Base-by-base conservation (phyloP, 2,329 filamentous ascomycete species). In the Aspergillus thermomutatus region DNA sequence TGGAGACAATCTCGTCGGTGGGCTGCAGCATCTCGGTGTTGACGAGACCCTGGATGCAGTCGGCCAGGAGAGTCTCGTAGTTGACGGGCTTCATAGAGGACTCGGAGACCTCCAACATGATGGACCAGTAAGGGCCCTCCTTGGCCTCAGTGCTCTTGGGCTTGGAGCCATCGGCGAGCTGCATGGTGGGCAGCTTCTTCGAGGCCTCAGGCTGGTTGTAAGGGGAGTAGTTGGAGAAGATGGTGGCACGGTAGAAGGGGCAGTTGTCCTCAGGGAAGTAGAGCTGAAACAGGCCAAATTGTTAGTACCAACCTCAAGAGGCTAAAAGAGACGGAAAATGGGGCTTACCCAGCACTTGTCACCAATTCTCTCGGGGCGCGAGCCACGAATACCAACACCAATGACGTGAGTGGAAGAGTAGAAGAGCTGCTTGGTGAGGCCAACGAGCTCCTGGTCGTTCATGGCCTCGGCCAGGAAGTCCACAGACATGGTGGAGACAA, bases 161-260 rank as follows among this genome's bases (percentile, higher is more conserved):
- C 80, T 91, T 91, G 77, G 87, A 89, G 75, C 94, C 94, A 69
- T 97, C 84, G 56, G 89, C 94, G 45, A 92, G 83, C 75, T 92
- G 89, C 66, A 91, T 80, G 23, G 94, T 97, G 41, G 92, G 86
- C 55, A 99, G 86, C 83, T 96, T 94, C 72, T 83, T 87, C 56
- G 88, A 87, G 58, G 86, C 82, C 64, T 90, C 81, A 34, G 94
- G 94, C 81, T 97, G 94, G 83, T 99, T 99, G 86, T 96, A 87
- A 53, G 93, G 94, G 23, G 94, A 97, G 85, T 99, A 99, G 86
- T 99, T 99, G 79, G 93, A 97, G 86, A 99, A 99, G 81, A 99
- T 97, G 72, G 94, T 99, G 72, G 94, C 94, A 68, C 94, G 91
- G 84, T 99, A 99, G 84, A 99, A 99, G 74, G 92, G 92, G 83